Evolutionary conservation across 805 yeast species (phyloP).

Genomic region (Cyberlindnera mrakii): DNA sequence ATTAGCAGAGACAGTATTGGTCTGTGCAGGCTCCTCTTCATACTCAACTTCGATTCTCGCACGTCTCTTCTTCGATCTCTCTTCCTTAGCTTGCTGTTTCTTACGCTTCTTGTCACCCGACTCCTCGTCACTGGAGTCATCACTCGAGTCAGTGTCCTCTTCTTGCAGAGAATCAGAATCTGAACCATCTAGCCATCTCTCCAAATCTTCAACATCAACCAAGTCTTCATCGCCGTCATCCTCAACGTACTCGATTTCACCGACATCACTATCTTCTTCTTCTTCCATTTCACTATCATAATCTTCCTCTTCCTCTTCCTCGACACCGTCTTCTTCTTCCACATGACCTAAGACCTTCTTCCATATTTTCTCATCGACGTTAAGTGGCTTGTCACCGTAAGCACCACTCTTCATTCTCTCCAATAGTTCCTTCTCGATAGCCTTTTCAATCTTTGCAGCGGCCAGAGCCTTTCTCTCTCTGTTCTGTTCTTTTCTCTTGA

Average conservation of each 20-base stretch:
- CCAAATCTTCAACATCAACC: constrained; percentile 90
- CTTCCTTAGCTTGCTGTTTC: constrained; percentile 31
- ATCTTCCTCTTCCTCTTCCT: constrained; percentile 38
- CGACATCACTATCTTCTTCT: constrained; percentile 51
- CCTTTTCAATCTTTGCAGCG: constrained; percentile 94
- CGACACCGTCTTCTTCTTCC: constrained; percentile 58
- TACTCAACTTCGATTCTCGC: constrained; percentile 78
- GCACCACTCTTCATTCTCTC: constrained; percentile 97
- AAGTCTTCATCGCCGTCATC: constrained; percentile 89
- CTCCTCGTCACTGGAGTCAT: constrained; percentile 33
- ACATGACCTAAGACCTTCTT: constrained; percentile 83
- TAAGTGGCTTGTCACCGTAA: constrained; percentile 95
- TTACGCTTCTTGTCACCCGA: constrained; percentile 31
- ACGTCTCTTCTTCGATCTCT: constrained; percentile 44
- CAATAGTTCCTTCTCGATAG: constrained; percentile 90
- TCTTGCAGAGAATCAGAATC: constrained; percentile 33
- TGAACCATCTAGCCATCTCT: constrained; percentile 71
- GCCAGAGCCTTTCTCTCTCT: constrained; percentile 95
- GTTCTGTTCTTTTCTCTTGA: constrained; percentile 87
- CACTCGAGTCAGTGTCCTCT: constrained; percentile 28
- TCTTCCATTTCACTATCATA: constrained; percentile 44
- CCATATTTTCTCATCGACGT: constrained; percentile 96
- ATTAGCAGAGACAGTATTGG: constrained; percentile 12
- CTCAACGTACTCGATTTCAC: constrained; percentile 83
- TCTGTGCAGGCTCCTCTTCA: constrained; percentile 56